Conservation (phyloP, 208 protist genomes). For the Trypanosoma cruzi region DNA sequence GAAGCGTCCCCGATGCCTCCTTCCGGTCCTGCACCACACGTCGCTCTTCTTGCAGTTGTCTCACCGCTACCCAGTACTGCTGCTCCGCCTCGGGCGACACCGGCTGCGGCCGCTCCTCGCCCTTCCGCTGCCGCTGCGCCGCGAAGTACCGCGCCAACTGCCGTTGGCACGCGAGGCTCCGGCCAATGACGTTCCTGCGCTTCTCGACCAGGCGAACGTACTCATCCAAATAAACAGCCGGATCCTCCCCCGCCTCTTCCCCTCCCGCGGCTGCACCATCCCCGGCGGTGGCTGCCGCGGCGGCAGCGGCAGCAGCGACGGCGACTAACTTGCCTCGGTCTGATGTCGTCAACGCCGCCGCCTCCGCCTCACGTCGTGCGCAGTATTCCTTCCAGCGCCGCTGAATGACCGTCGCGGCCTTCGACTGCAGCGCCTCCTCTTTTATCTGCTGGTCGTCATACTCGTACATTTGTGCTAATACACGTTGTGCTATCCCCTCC, state of each 20-base stretch:
- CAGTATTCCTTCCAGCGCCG: constrained; percentile 54
- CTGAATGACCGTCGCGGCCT: constrained; percentile 76
- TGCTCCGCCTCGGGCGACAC: constrained; percentile 69
- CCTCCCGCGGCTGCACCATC: constrained; percentile 9
- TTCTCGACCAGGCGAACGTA: constrained; percentile 65
- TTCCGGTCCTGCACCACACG: constrained; percentile 33
- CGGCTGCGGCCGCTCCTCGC: constrained; percentile 49
- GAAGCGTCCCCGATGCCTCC: constrained; percentile 41
- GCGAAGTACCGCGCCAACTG: constrained; percentile 72
- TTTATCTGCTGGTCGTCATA: constrained; percentile 46
- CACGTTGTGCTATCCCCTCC: not conserved
- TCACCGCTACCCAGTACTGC: constrained; percentile 77
- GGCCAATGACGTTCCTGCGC: constrained; percentile 55
- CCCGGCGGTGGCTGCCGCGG: constrained; percentile 8
- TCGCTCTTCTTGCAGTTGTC: constrained; percentile 67
- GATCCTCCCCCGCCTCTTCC: constrained; percentile 32
- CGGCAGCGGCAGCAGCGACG: constrained; percentile 12
- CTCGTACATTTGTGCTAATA: constrained; percentile 35
- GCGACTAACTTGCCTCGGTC: not conserved
- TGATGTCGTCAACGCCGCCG: too few relatives aligned
- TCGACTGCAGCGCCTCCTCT: constrained; percentile 50
- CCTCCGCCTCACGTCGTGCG: constrained; percentile 31
- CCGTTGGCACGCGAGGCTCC: constrained; percentile 70
- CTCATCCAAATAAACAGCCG: constrained; percentile 46
- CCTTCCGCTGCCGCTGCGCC: constrained; percentile 78